A percentile compares a stretch with the other conserved stretches of the same genome.
phyloP scores from a whole-genome alignment of 345 rosid species.

The Hibiscus mutabilis region DNA sequence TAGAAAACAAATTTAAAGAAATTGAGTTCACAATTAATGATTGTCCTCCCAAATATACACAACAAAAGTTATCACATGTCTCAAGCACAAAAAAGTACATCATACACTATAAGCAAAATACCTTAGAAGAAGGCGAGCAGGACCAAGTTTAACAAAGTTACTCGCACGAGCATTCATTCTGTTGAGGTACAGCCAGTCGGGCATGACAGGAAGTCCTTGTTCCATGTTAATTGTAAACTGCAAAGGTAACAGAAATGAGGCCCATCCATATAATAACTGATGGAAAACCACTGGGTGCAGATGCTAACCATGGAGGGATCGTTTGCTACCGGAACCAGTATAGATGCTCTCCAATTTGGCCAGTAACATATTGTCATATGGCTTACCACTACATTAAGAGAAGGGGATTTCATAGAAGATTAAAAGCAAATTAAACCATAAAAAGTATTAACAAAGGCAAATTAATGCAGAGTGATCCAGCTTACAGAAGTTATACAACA shows the following conservation, averaged over 20 bases:
- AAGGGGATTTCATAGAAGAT: conserved; percentile 10
- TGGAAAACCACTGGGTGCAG: conserved; percentile 7
- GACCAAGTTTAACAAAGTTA: conserved; percentile 29
- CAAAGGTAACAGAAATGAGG: conserved; percentile 22
- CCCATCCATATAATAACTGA: background rate
- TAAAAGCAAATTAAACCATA: conserved; percentile 5
- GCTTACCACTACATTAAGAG: conserved; percentile 59
- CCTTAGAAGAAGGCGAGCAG: no score
- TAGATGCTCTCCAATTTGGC: conserved; percentile 82
- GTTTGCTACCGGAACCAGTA: conserved; percentile 83
- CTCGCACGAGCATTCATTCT: conserved; percentile 84
- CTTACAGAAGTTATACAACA: background rate
- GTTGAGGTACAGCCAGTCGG: conserved; percentile 82
- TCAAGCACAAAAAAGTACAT: background rate
- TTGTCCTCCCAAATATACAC: no score
- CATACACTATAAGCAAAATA: no score
- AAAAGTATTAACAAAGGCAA: background rate
- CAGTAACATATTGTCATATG: conserved; percentile 62
- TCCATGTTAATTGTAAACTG: conserved; percentile 86
- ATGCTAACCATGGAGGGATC: conserved; percentile 83
- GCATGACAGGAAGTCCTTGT: conserved; percentile 82
- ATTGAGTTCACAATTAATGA: no score
- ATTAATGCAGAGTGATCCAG: background rate
- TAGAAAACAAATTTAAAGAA: no score
- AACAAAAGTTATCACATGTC: background rate